A percentile compares a stretch with the other conserved stretches of the same genome.
These are phyloP conservation scores for Beauveria brongniartii DNA, from an alignment of 2,329 filamentous ascomycete genomes.

Conservation along the genomic window DNA sequence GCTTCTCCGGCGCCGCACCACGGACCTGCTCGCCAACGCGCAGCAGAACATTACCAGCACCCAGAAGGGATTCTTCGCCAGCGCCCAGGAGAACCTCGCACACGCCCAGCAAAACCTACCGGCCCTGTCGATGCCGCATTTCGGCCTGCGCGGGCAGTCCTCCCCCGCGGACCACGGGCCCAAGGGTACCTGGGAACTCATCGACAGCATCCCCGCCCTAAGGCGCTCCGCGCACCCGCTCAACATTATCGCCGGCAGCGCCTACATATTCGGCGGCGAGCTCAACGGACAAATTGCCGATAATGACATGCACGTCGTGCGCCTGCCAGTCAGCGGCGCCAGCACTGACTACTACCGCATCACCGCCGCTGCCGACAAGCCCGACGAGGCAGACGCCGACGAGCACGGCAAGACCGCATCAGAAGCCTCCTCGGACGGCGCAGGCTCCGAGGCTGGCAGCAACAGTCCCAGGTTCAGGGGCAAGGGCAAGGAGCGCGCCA, in stretches of 20 bases:
- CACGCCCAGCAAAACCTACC: conserved; percentile 41
- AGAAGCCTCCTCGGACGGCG: conserved; percentile 20
- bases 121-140: conserved; percentile 22
- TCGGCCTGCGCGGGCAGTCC: not conserved
- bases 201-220: conserved; percentile 44
- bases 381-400: conserved; percentile 20
- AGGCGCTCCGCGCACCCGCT: conserved; percentile 69
- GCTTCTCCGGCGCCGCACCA: conserved; percentile 46
- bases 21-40: conserved; percentile 38
- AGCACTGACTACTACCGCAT: conserved; percentile 52
- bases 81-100: conserved; percentile 23
- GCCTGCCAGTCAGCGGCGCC: conserved; percentile 49
- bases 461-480: conserved; percentile 16
- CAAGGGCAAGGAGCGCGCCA: conserved; percentile 33
- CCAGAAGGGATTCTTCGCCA: conserved; percentile 34
- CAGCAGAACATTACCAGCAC: conserved; percentile 32
- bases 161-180: conserved; percentile 18
- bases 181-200: conserved; percentile 53
- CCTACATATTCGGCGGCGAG: conserved; percentile 74
- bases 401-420: conserved; percentile 12
- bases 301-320: conserved; percentile 62
- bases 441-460: conserved; percentile 27
- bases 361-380: conserved; percentile 37
- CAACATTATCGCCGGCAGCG: conserved; percentile 46
- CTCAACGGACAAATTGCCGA: conserved; percentile 59